Conservation (phyloP, 1,284 basidiomycete genomes). For the Cryptococcus amylolentus region DNA sequence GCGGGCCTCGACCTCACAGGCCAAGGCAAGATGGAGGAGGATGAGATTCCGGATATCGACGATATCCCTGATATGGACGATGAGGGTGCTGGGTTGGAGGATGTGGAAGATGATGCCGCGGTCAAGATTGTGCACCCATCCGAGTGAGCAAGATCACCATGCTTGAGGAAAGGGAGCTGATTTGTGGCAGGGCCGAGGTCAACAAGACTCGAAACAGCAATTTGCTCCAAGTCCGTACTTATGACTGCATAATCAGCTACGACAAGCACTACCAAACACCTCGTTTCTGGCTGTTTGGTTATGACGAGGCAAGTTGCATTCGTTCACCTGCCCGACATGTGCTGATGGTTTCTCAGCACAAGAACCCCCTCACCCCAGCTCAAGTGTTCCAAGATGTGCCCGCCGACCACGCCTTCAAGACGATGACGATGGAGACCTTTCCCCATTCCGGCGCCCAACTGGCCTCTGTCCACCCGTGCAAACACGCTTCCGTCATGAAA, state of each 20-base stretch:
- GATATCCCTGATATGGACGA: slow-evolving; percentile 93
- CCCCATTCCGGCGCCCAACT: slow-evolving; percentile 82
- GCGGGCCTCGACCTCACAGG: slow-evolving; percentile 48
- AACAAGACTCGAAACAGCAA: slow-evolving; percentile 60
- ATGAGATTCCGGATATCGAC: slow-evolving; percentile 73
- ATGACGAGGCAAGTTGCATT: slow-evolving; percentile 70
- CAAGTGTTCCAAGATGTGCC: slow-evolving; percentile 98
- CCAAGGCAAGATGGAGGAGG: slow-evolving; percentile 41
- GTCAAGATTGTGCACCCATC: slow-evolving; percentile 34
- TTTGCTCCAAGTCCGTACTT: slow-evolving; percentile 89
- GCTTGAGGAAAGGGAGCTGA: neutral
- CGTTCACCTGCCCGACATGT: neutral
- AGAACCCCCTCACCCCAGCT: slow-evolving; percentile 74
- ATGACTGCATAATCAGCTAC: slow-evolving; percentile 98
- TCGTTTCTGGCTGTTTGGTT: slow-evolving; percentile 89
- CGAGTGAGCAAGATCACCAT: slow-evolving; percentile 23
- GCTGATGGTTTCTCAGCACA: slow-evolving; percentile 58
- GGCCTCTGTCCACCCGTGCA: slow-evolving; percentile 95
- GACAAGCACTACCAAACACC: slow-evolving; percentile 99
- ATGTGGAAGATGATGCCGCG: slow-evolving; percentile 66
- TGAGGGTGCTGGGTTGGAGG: slow-evolving; percentile 64
- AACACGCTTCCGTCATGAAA: slow-evolving; percentile 99
- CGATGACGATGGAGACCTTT: slow-evolving; percentile 97
- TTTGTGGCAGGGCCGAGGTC: slow-evolving; percentile 47
- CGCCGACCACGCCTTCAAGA: slow-evolving; percentile 96